Evolutionary conservation across 1,284 basidiomycete species (phyloP), one percentile per base, ranked within the genome.

Genomic region (Prillingera fragicola): DNA sequence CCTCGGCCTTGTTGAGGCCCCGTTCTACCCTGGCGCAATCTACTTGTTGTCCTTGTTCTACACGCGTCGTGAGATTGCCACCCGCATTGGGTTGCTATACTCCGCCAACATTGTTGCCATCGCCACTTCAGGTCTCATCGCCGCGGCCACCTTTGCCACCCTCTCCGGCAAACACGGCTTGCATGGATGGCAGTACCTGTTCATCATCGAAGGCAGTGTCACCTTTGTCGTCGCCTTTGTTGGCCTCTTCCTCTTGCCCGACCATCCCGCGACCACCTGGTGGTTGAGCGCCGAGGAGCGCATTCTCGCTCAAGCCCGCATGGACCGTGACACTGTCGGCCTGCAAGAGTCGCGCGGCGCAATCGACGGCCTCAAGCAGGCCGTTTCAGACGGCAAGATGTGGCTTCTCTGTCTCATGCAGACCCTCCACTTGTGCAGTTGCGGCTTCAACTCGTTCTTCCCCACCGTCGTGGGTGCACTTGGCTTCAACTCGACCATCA

Each of bases 101-200:
- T 75, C 74, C 26, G 73, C 74, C 25, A 59, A 73, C 1, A 73
- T 74, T 4, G 75, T 77, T 39, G 69, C 76, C 8, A 74, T 49
- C 2, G 45, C 43, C 73, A 4, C 74, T 73, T 10, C 25, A 32
- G 21, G 24, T 33, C 25, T 41, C 48, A 41, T 50, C 46, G 68
- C n/a, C n/a, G n/a, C n/a, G 74, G 74, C 40, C 63, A 76, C 4
- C 72, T 76, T 33, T 72, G 74, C 1, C 76, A 73, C 44, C 75
- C 75, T 13, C 72, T 76, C 15, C 77, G 77, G 55, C 75, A 77
- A 26, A 73, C 75, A 27, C 47, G 73, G 14, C 58, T 67, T 43
- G 45, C 64, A 76, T 54, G 67, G 70, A 8, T 78, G 76, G 76
- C 74, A 77, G 58, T 76, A 72, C 53, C 57, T 78, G 19, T 78